Evolutionary conservation across 768 basidiomycete genomes (phyloP).

Genomic region (Amanita jacksonii): DNA sequence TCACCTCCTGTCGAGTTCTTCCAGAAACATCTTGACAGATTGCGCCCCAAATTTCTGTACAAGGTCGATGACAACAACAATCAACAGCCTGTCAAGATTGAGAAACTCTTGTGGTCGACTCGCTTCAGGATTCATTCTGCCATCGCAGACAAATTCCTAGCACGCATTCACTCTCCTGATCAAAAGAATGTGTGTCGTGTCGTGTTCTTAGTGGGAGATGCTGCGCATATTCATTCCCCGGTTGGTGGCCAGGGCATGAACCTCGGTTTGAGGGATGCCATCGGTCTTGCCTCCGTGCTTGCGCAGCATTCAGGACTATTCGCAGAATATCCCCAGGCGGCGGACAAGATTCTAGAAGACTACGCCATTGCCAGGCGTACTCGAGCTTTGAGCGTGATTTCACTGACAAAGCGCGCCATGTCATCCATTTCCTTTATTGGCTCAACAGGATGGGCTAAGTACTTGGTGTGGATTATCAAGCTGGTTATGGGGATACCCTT

Average conservation of each 20-base stretch:
- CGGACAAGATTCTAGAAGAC: slow-evolving; percentile 23
- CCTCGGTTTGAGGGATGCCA: slow-evolving; percentile 45
- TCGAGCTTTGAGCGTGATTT: slow-evolving; percentile 33
- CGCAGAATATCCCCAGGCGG: slow-evolving; percentile 10
- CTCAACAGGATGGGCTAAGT: not conserved
- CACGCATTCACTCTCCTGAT: slow-evolving; percentile 13
- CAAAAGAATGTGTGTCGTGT: slow-evolving; percentile 1
- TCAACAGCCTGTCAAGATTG: slow-evolving; percentile 23
- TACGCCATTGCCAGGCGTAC: slow-evolving; percentile 23
- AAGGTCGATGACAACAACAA: slow-evolving; percentile 24
- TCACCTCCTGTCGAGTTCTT: slow-evolving; percentile 31
- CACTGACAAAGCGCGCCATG: slow-evolving; percentile 26
- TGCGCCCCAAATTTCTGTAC: slow-evolving; percentile 14
- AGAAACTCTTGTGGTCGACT: slow-evolving; percentile 33
- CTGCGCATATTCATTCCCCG: slow-evolving; percentile 46
- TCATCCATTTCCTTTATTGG: slow-evolving; percentile 4
- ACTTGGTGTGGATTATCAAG: not conserved
- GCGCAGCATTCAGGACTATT: slow-evolving; percentile 20
- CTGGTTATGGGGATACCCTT: slow-evolving; percentile 7
- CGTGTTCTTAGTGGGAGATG: slow-evolving; percentile 18
- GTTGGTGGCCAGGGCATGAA: slow-evolving; percentile 52
- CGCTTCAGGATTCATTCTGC: slow-evolving; percentile 37
- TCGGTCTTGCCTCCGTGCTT: slow-evolving; percentile 34
- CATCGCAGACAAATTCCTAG: slow-evolving; percentile 30
- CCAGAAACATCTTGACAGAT: slow-evolving; percentile 33